Conservation (phyloP, 495 filamentous ascomycete species). For the Collariella sp. region DNA sequence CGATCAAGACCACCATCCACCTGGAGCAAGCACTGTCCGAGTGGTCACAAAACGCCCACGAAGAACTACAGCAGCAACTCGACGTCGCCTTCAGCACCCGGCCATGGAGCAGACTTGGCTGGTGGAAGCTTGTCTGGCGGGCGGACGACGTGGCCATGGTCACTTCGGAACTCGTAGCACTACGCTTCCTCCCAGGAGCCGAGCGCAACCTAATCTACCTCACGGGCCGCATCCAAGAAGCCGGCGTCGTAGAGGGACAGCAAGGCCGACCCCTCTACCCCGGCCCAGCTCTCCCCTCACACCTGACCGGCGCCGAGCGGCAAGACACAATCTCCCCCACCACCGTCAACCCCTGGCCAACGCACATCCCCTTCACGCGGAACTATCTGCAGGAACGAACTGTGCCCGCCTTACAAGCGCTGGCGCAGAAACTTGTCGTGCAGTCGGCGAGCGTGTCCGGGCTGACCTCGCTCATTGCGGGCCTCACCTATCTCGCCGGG, state of each 20-base stretch:
- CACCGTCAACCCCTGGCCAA: constrained; percentile 28
- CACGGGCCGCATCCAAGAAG: constrained; percentile 69
- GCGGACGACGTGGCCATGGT: constrained; percentile 85
- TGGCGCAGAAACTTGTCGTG: constrained; percentile 70
- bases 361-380: constrained; percentile 51
- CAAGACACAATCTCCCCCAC: neutral
- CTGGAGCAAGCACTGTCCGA: constrained; percentile 50
- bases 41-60: constrained; percentile 75
- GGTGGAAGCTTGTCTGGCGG: constrained; percentile 95
- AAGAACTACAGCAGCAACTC: constrained; percentile 70
- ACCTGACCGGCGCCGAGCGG: neutral
- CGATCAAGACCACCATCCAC: constrained; percentile 35
- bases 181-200: constrained; percentile 62
- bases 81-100: constrained; percentile 60
- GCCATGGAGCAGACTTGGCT: constrained; percentile 66
- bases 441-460: constrained; percentile 61
- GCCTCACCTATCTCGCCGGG: constrained; percentile 58
- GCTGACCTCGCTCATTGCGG: constrained; percentile 54
- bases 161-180: constrained; percentile 63
- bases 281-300: constrained; percentile 9
- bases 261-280: constrained; percentile 11
- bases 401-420: constrained; percentile 66
- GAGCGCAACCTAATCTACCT: constrained; percentile 72
- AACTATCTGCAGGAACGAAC: constrained; percentile 51
- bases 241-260: constrained; percentile 22